These are phyloP conservation scores for Barbarea vulgaris DNA, from an alignment of 345 rosid species.

Conservation along the genomic window DNA sequence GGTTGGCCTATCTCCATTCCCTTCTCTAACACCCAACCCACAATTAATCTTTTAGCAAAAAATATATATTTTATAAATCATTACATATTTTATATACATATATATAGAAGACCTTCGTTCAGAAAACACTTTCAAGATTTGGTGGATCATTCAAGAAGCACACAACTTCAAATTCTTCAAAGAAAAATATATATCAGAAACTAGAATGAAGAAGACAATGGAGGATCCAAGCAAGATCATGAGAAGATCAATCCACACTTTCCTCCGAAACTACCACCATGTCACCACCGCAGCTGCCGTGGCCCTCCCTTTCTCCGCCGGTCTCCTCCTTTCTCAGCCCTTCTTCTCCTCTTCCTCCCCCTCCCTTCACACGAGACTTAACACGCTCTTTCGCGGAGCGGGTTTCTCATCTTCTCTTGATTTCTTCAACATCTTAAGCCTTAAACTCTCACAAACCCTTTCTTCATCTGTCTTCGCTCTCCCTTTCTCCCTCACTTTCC, in stretches of 20 bases:
- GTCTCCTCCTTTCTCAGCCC: slow-evolving; percentile 44
- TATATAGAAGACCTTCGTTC: slow-evolving; percentile 23
- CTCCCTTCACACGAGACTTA: slow-evolving; percentile 44
- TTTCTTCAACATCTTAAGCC: slow-evolving; percentile 55
- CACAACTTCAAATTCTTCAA: slow-evolving; percentile 27
- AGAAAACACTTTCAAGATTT: slow-evolving; percentile 37
- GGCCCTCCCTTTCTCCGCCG: slow-evolving; percentile 60
- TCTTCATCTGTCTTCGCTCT: slow-evolving; percentile 58
- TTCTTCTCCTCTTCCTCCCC: slow-evolving; percentile 39
- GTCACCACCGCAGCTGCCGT: slow-evolving; percentile 60
- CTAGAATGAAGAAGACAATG: slow-evolving; percentile 46
- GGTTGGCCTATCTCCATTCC: slow-evolving; percentile 56
- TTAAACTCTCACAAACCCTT: slow-evolving; percentile 79
- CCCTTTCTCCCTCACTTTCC: slow-evolving; percentile 75
- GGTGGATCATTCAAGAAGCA: slow-evolving; percentile 37
- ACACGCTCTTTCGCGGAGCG: slow-evolving; percentile 57
- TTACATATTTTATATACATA: slow-evolving; percentile 15
- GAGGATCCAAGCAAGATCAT: slow-evolving; percentile 55
- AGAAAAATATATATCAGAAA: background rate
- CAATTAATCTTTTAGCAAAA: slow-evolving; percentile 10
- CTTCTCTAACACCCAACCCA: slow-evolving; percentile 41
- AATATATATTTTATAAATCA: background rate
- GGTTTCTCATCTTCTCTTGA: slow-evolving; percentile 71
- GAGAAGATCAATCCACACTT: slow-evolving; percentile 65
- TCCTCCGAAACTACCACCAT: slow-evolving; percentile 63